Evolutionary conservation across 495 filamentous ascomycete genomes (phyloP).

Genomic region (Cudoniella acicularis): DNA sequence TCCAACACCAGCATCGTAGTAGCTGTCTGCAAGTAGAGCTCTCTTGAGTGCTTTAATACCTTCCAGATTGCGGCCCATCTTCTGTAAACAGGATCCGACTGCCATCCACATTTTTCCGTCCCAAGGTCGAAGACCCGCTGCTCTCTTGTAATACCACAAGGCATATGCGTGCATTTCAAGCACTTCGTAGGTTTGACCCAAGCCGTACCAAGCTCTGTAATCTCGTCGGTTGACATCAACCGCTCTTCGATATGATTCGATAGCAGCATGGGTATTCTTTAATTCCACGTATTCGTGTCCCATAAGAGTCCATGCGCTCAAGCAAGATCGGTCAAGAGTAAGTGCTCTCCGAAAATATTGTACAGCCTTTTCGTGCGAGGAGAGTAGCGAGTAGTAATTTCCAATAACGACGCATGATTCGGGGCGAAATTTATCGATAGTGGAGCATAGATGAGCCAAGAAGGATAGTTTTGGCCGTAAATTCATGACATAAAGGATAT

Average conservation of each 20-base stretch:
- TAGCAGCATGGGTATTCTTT: slow-evolving; percentile 98
- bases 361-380: slow-evolving; percentile 95
- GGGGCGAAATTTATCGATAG: slow-evolving; percentile 91
- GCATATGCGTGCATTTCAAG: slow-evolving; percentile 97
- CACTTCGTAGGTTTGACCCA: slow-evolving; percentile 96
- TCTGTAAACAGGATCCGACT: slow-evolving; percentile 84
- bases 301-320: slow-evolving; percentile 98
- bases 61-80: slow-evolving; percentile 75
- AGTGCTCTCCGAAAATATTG: slow-evolving; percentile 96
- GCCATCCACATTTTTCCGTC: slow-evolving; percentile 99
- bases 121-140: slow-evolving; percentile 82
- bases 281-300: slow-evolving; percentile 98
- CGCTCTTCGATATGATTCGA: slow-evolving; percentile 93
- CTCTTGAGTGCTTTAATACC: slow-evolving; percentile 94
- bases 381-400: slow-evolving; percentile 93
- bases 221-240: slow-evolving; percentile 96
- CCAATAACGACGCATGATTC: slow-evolving; percentile 97
- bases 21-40: slow-evolving; percentile 77
- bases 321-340: slow-evolving; percentile 87
- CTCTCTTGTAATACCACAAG: slow-evolving; percentile 95
- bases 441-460: slow-evolving; percentile 82
- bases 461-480: slow-evolving; percentile 84
- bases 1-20: slow-evolving; percentile 58
- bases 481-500: slow-evolving; percentile 92
- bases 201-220: slow-evolving; percentile 96